Conservation (phyloP, 1,284 basidiomycete genomes). For the Naganishia liquefaciens region DNA sequence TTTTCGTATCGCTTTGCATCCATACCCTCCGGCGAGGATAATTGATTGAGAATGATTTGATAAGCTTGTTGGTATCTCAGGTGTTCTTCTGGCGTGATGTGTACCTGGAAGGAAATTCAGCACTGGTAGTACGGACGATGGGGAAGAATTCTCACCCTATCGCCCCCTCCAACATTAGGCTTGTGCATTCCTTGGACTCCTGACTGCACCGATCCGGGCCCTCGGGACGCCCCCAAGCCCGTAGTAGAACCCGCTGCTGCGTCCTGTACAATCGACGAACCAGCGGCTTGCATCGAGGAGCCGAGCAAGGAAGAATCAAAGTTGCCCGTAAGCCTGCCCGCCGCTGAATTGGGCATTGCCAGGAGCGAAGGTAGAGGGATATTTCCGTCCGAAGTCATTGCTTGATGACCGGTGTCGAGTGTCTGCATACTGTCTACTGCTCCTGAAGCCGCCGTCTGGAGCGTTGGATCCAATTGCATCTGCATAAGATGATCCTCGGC, state of each 20-base stretch:
- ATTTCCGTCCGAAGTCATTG: background rate
- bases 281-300: background rate
- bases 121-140: background rate
- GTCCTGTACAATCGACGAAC: background rate
- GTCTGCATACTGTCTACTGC: too few relatives aligned
- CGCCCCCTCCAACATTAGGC: background rate
- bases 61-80: constrained; percentile 21
- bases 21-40: constrained; percentile 11
- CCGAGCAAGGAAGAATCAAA: background rate
- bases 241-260: background rate
- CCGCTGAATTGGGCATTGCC: background rate
- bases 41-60: constrained; percentile 19
- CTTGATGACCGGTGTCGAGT: too few relatives aligned
- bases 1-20: constrained; percentile 24
- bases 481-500: too few relatives aligned
- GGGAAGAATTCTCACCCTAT: background rate
- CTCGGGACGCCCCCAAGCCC: background rate
- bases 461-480: background rate
- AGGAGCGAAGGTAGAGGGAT: background rate
- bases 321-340: background rate
- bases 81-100: constrained; percentile 27
- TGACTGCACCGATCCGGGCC: background rate
- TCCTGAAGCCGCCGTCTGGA: too few relatives aligned
- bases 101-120: background rate
- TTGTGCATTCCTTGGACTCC: background rate